phyloP scores from a whole-genome alignment of 2,329 filamentous ascomycete species.

The Aplosporella prunicola region DNA sequence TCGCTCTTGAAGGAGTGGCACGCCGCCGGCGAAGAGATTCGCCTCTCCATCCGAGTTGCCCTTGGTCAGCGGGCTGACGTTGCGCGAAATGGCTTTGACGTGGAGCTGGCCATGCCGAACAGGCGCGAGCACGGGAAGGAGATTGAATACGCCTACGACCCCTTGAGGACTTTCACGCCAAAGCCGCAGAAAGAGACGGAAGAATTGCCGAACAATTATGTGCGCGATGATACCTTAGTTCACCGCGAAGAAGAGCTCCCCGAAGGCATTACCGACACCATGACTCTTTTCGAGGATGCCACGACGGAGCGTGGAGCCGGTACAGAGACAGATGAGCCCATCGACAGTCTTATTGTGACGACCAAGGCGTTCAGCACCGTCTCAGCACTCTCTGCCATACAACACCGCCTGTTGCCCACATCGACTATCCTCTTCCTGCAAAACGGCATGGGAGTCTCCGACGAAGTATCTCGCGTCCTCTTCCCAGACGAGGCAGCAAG shows the following conservation, averaged over 20 bases:
- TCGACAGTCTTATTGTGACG: conserved; percentile 67
- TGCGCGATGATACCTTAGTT: not conserved
- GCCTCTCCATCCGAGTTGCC: conserved; percentile 37
- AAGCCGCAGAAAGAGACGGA: not conserved
- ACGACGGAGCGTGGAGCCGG: conserved; percentile 7
- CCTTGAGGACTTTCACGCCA: conserved; percentile 1
- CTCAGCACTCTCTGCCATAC: conserved; percentile 55
- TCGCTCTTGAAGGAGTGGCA: conserved; percentile 39
- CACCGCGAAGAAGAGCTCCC: not conserved
- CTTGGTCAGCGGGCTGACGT: no score
- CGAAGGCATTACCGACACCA: not conserved
- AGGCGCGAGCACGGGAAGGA: conserved; percentile 31
- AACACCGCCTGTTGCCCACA: conserved; percentile 54
- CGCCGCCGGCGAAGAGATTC: conserved; percentile 33
- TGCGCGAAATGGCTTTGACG: conserved; percentile 35
- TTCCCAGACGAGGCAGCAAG: conserved; percentile 57
- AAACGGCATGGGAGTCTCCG: conserved; percentile 75
- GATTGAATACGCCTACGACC: conserved; percentile 10
- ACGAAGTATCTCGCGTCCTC: conserved; percentile 60
- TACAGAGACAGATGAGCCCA: conserved; percentile 33
- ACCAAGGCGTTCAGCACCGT: conserved; percentile 65
- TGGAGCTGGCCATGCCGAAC: conserved; percentile 32
- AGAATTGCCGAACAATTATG: conserved; percentile 1
- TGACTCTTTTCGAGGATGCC: not conserved
- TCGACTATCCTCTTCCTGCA: conserved; percentile 70